Percentiles rank a stretch among this genome's conserved stretches.
Evolutionary conservation across 2,329 filamentous ascomycete genomes (phyloP).

Genomic region (Biscogniauxia mediterranea): DNA sequence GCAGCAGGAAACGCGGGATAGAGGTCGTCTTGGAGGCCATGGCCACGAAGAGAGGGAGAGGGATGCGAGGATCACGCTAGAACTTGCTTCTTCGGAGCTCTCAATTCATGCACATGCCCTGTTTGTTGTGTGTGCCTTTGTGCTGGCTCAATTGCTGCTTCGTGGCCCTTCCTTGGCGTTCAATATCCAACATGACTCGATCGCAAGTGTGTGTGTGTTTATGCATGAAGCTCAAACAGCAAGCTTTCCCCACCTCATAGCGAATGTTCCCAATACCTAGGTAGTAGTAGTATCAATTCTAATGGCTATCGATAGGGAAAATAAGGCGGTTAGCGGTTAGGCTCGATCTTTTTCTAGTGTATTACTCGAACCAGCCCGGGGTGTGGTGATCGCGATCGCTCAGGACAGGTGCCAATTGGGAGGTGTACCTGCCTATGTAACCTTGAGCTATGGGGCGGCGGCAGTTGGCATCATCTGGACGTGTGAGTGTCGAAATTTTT

Average conservation of each 20-base stretch:
- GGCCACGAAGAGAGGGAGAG: not conserved
- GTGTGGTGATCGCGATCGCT: not conserved
- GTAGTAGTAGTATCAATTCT: not conserved
- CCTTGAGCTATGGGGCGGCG: not conserved
- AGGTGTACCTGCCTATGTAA: too few species aligned
- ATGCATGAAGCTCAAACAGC: not conserved
- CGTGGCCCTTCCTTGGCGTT: not conserved
- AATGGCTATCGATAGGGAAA: not conserved
- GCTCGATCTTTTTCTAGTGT: not conserved
- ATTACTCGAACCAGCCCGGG: not conserved
- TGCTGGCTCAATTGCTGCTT: not conserved
- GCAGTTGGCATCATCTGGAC: not conserved
- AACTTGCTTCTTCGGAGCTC: not conserved
- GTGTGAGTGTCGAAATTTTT: not conserved
- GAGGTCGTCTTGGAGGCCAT: constrained; percentile 48
- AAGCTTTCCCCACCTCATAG: too few species aligned
- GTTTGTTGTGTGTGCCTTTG: too few species aligned
- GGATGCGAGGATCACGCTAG: not conserved
- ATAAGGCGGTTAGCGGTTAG: not conserved
- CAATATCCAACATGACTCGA: not conserved
- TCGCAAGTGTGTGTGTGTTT: not conserved
- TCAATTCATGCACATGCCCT: not conserved
- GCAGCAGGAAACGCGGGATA: constrained; percentile 69
- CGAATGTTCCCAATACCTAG: too few species aligned
- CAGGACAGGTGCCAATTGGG: not conserved